These are phyloP conservation scores for Ascochyta lentis DNA, from an alignment of 2,329 filamentous ascomycete species.

Conservation along the genomic window DNA sequence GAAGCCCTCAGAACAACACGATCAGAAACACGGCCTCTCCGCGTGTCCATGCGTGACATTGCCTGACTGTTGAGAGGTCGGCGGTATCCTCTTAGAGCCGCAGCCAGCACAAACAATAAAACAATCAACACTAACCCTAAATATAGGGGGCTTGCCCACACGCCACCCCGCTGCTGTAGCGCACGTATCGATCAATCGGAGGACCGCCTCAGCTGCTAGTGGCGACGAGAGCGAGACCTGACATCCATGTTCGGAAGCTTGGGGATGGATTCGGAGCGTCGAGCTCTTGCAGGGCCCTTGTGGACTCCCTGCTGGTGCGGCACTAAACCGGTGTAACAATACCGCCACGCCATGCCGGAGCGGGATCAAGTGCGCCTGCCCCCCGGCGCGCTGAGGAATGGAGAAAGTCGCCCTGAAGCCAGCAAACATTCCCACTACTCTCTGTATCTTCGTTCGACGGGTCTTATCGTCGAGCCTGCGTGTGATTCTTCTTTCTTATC, in stretches of 20 bases:
- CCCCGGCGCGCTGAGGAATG: constrained; percentile 28
- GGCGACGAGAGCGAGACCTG: constrained; percentile 23
- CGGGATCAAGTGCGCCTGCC: constrained; percentile 12
- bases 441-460: constrained; percentile 15
- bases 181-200: constrained; percentile 28
- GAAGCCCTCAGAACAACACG: not conserved
- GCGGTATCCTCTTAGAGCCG: constrained; percentile 5
- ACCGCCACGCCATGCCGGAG: constrained; percentile 21
- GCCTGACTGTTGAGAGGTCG: constrained; percentile 6
- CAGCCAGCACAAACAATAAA: constrained; percentile 17
- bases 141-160: constrained; percentile 28
- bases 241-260: constrained; percentile 24
- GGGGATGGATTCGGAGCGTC: constrained; percentile 16
- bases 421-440: constrained; percentile 18
- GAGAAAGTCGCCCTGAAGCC: constrained; percentile 30
- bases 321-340: constrained; percentile 24
- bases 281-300: constrained; percentile 5
- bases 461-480: constrained; percentile 16
- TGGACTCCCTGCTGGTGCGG: not conserved
- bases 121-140: constrained; percentile 7
- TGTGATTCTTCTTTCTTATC: constrained; percentile 31
- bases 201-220: constrained; percentile 23
- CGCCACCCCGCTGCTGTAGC: constrained; percentile 25
- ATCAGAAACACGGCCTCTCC: constrained; percentile 2
- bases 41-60: constrained; percentile 6